Base-by-base conservation (phyloP, 345 rosid species). In the Populus simonii region DNA sequence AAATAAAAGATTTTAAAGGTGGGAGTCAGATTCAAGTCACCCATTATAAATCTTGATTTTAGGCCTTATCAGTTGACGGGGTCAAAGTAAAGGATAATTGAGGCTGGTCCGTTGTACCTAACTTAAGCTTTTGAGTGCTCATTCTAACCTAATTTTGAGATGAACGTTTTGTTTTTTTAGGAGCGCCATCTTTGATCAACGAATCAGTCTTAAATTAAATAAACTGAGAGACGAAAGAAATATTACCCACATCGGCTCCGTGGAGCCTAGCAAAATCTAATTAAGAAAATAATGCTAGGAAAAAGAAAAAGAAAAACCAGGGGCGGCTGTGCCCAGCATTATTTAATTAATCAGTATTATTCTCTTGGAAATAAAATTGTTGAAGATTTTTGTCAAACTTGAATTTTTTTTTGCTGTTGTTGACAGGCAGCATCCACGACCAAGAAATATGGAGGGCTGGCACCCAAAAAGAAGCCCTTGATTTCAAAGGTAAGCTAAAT, bases 391-490 rank as follows among this genome's bases (percentile, higher is more conserved):
- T 57, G 23, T 9, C 63, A n/a, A n/a, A 9, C 63, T 10, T 3
- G 63, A 59, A 4, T 33, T 3, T 20, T 18, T 17, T 3, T 22
- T 8, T 68, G 41, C 4, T 39, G n/a, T n/a, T 9, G 5, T 45
- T 77, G 47, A 51, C n/a, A 89, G 89, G 89, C 11, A 45, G 12
- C 83, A 1, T 36, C 84, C 3, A 20, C 39, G 76, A 85, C 57
- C 62, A 87, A 85, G 66, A 94, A 91, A 61, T 94, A 94, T 6
- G 94, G 92, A 76, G 97, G 91, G 22, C 86, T 94, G 25, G 87
- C 70, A n/a, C 94, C 96, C 29, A 94, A 87, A 87, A 94, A 94
- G 89, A 94, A 89, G 80, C 98, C 97, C 12, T 86, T 94, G 33
- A 91, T 91, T 76, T 86, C 92, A 51, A 84, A 88, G 90, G 95